phyloP scores from a whole-genome alignment of 2,329 filamentous ascomycete genomes.

The Aspergillaceae sp. region DNA sequence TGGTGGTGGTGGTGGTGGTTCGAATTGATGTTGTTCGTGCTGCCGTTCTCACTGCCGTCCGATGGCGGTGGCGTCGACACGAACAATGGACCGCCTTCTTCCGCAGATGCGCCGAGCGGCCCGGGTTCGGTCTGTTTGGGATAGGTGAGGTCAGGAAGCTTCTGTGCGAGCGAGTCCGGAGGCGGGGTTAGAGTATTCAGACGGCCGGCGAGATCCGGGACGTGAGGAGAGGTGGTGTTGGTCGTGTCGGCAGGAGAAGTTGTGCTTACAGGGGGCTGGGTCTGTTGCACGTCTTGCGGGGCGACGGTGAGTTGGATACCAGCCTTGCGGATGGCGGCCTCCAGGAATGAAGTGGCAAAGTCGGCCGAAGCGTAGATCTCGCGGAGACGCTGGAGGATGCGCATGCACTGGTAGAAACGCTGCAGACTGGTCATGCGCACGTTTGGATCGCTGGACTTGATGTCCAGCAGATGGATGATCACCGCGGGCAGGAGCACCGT shows the following conservation, averaged over 20 bases:
- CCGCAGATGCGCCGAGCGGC: slow-evolving; percentile 10
- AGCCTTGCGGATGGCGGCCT: slow-evolving; percentile 80
- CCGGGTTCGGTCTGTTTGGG: slow-evolving; percentile 17
- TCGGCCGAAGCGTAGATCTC: slow-evolving; percentile 92
- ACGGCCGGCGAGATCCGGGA: slow-evolving; percentile 12
- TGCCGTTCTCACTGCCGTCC: slow-evolving; percentile 36
- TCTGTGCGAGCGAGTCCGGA: slow-evolving; percentile 32
- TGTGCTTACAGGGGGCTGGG: slow-evolving; percentile 1
- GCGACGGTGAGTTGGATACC: slow-evolving; percentile 60
- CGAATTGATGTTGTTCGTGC: slow-evolving; percentile 30
- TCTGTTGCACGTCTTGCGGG: slow-evolving; percentile 20
- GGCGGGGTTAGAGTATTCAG: slow-evolving; percentile 32
- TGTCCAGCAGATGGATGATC: slow-evolving; percentile 86
- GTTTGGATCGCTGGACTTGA: slow-evolving; percentile 69
- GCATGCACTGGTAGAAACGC: slow-evolving; percentile 87
- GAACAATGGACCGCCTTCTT: slow-evolving; percentile 20
- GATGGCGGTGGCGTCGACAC: slow-evolving; percentile 36
- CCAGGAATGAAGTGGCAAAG: slow-evolving; percentile 90
- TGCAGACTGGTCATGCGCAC: slow-evolving; percentile 64
- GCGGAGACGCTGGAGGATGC: slow-evolving; percentile 75
- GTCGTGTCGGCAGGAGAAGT: slow-evolving; percentile 6
- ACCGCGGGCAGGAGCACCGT: slow-evolving; percentile 86
- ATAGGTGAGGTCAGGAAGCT: slow-evolving; percentile 32
- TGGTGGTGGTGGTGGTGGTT: slow-evolving; percentile 11
- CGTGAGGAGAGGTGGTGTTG: slow-evolving; percentile 2